Evolutionary conservation across 2,329 filamentous ascomycete genomes (phyloP).

Genomic region (Pyrenochaeta sp.): DNA sequence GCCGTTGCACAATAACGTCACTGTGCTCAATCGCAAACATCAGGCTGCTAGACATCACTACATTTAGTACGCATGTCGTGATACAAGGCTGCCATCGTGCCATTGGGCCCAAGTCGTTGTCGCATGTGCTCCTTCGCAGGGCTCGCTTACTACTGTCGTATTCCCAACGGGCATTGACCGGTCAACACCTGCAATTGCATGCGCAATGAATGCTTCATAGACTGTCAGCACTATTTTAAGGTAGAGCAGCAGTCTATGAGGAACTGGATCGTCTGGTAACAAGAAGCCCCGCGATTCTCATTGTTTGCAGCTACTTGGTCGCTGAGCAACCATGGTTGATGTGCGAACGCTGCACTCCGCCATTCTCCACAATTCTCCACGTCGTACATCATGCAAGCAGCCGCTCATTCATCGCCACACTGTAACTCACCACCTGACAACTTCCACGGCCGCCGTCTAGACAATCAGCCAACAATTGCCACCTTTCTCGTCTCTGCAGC

Average conservation of each 20-base stretch:
- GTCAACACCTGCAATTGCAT: neutral
- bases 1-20: constrained; percentile 3
- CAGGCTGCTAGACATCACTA: constrained; percentile 11
- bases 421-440: neutral
- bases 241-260: neutral
- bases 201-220: too few relatives aligned
- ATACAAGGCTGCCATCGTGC: constrained; percentile 18
- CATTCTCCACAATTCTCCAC: constrained; percentile 5
- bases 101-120: neutral
- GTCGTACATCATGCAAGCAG: constrained; percentile 12
- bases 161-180: neutral
- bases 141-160: neutral
- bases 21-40: constrained; percentile 7
- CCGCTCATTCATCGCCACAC: constrained; percentile 8
- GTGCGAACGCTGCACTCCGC: constrained; percentile 11
- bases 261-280: neutral
- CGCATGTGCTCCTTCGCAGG: neutral
- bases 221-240: neutral
- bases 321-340: neutral
- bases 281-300: neutral
- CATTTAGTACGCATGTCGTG: constrained; percentile 16
- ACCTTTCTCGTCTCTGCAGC: too few relatives aligned
- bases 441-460: neutral
- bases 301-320: neutral
- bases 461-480: neutral